phyloP scores from a whole-genome alignment of 2,329 filamentous ascomycete genomes.

The Claviceps purpurea region DNA sequence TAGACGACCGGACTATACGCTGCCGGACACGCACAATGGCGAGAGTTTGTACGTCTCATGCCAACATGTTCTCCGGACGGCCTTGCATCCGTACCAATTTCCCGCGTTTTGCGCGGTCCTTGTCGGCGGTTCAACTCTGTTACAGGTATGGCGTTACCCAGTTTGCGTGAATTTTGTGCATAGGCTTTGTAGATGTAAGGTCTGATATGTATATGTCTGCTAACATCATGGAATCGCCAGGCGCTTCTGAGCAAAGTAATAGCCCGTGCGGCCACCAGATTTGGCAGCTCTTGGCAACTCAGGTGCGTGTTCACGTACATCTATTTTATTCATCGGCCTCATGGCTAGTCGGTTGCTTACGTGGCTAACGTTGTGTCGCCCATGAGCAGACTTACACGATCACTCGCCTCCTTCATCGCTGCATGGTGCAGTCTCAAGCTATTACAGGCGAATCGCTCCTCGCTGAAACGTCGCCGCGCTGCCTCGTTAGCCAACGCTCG shows the following conservation, averaged over 20 bases:
- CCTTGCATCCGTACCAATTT: constrained; percentile 42
- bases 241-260: constrained; percentile 18
- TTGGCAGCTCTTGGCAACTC: constrained; percentile 13
- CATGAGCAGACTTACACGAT: constrained; percentile 36
- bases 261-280: constrained; percentile 11
- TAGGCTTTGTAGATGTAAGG: too few relatives aligned
- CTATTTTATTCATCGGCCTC: not conserved
- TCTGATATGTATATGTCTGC: not conserved
- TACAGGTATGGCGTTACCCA: constrained; percentile 30
- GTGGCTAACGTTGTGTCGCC: too few relatives aligned
- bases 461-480: constrained; percentile 13
- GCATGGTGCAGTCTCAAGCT: constrained; percentile 44
- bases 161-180: not conserved
- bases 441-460: constrained; percentile 38
- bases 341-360: too few relatives aligned
- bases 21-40: constrained; percentile 13
- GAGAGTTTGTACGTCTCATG: constrained; percentile 19
- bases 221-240: constrained; percentile 10
- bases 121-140: constrained; percentile 45
- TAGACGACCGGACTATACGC: constrained; percentile 15
- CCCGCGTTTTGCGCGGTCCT: constrained; percentile 49
- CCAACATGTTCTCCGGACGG: constrained; percentile 32
- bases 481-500: constrained; percentile 5
- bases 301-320: constrained; percentile 11
- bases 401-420: constrained; percentile 44